These are phyloP conservation scores for Trifolium pratense DNA, from an alignment of 306 rosid genomes.

Conservation along the genomic window DNA sequence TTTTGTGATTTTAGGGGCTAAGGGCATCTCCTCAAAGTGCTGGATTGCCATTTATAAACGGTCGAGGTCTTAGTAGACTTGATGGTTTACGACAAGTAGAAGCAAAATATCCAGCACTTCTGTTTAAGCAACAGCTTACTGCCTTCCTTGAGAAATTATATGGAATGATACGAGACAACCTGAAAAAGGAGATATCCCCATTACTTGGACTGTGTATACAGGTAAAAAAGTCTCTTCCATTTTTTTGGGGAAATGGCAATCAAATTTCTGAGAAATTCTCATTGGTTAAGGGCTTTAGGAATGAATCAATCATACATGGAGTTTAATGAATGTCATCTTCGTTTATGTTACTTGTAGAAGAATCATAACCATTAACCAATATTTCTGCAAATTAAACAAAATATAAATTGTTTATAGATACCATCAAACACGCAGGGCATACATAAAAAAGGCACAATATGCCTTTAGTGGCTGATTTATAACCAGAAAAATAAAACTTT, in stretches of 20 bases:
- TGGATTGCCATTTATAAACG: conserved; percentile 85
- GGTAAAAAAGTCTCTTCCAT: conserved; percentile 52
- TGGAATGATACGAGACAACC: conserved; percentile 96
- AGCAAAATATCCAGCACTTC: conserved; percentile 96
- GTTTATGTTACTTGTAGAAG: conserved; percentile 8
- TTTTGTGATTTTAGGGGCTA: conserved; percentile 69
- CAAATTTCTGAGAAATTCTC: conserved; percentile 9
- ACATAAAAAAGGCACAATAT: conserved; percentile 22
- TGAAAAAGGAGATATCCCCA: conserved; percentile 98
- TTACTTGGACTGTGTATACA: conserved; percentile 95
- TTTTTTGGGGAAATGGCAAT: neutral
- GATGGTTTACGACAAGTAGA: conserved; percentile 98
- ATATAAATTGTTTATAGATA: neutral
- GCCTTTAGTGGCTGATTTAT: conserved; percentile 29
- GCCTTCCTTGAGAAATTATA: conserved; percentile 98
- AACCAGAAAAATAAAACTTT: neutral
- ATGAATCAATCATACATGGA: neutral
- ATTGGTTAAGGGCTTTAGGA: conserved; percentile 13
- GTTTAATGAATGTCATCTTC: conserved; percentile 22
- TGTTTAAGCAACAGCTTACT: conserved; percentile 99
- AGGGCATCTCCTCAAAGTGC: conserved; percentile 95
- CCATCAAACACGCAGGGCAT: neutral
- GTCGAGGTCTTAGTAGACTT: conserved; percentile 85
- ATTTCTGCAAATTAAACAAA: neutral
- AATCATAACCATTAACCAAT: conserved; percentile 7